Evolutionary conservation across 768 basidiomycete species (phyloP).

Genomic region (Pisolithus sp.): DNA sequence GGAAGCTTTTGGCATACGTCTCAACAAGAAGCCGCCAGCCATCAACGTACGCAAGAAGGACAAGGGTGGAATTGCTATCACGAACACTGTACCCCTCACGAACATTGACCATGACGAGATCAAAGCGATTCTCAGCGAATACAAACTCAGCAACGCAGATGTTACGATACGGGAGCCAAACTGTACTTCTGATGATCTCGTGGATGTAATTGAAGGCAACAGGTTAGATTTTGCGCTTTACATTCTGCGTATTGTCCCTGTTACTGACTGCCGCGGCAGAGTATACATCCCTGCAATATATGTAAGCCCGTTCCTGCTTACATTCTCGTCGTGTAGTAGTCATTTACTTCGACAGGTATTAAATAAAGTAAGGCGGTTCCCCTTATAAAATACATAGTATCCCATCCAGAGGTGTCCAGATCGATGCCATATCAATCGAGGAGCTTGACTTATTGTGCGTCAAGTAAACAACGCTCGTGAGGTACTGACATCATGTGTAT

Average conservation of each 20-base stretch:
- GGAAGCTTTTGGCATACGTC: conserved; percentile 95
- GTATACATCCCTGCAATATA: conserved; percentile 93
- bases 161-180: conserved; percentile 89
- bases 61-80: conserved; percentile 87
- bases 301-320: conserved; percentile 38
- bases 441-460: conserved; percentile 83
- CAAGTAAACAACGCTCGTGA: neutral
- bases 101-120: conserved; percentile 96
- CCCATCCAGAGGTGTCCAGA: conserved; percentile 36
- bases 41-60: conserved; percentile 82
- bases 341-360: conserved; percentile 44
- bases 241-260: neutral
- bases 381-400: neutral
- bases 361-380: conserved; percentile 57
- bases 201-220: conserved; percentile 97
- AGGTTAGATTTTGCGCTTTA: conserved; percentile 35
- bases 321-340: neutral
- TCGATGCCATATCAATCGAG: conserved; percentile 97
- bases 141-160: conserved; percentile 82
- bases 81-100: conserved; percentile 93
- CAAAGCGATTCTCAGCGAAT: conserved; percentile 91
- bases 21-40: conserved; percentile 92
- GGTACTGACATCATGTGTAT: neutral
- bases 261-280: conserved; percentile 32
- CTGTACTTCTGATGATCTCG: conserved; percentile 91